Conservation (phyloP, 306 rosid species). For the Medicago ruthenica region DNA sequence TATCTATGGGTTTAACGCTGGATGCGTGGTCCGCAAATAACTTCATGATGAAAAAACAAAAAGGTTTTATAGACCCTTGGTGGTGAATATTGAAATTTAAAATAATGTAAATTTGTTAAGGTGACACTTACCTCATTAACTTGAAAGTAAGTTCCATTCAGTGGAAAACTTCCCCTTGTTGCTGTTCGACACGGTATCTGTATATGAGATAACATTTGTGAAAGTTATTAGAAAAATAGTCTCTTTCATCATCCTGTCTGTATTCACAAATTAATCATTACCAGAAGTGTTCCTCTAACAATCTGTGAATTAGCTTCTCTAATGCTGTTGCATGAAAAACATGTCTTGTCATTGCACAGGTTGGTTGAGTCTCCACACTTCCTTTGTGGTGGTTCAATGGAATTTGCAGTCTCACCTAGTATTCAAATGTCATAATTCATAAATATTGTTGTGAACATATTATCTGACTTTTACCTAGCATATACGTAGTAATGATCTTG, state of each 20-base stretch:
- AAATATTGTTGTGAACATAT: slow-evolving; percentile 32
- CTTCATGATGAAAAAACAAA: slow-evolving; percentile 54
- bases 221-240: slow-evolving; percentile 31
- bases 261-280: slow-evolving; percentile 46
- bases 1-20: slow-evolving; percentile 69
- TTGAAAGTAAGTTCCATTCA: slow-evolving; percentile 93
- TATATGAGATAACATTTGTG: slow-evolving; percentile 34
- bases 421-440: slow-evolving; percentile 34
- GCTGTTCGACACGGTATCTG: slow-evolving; percentile 96
- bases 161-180: slow-evolving; percentile 90
- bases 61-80: slow-evolving; percentile 37
- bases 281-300: slow-evolving; percentile 90
- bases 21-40: slow-evolving; percentile 86
- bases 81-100: slow-evolving; percentile 36
- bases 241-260: slow-evolving; percentile 19
- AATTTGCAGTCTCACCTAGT: slow-evolving; percentile 81
- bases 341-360: slow-evolving; percentile 68
- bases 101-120: slow-evolving; percentile 33
- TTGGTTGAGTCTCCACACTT: slow-evolving; percentile 61
- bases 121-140: slow-evolving; percentile 75
- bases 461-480: slow-evolving; percentile 21
- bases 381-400: slow-evolving; percentile 68
- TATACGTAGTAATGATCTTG: slow-evolving; percentile 31
- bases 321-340: slow-evolving; percentile 74
- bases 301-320: slow-evolving; percentile 77